phyloP scores from a whole-genome alignment of 2,329 filamentous ascomycete species.

The Leptographium galeiforme region DNA sequence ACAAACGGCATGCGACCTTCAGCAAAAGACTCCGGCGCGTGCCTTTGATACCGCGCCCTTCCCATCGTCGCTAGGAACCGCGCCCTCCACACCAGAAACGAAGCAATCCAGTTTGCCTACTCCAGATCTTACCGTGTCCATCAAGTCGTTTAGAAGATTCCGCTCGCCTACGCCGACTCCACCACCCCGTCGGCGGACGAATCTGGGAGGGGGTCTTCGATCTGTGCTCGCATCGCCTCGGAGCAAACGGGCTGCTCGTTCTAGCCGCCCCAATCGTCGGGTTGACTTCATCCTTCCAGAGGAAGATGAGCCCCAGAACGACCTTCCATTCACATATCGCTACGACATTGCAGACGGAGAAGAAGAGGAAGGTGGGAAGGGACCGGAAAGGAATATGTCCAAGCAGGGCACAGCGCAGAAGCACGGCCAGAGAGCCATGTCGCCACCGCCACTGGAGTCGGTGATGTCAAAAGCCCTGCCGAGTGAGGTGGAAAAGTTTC shows the following conservation, averaged over 20 bases:
- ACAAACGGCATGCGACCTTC: neutral
- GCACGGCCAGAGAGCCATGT: conserved; percentile 15
- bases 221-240: conserved; percentile 11
- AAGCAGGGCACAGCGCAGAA: neutral
- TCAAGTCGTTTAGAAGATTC: conserved; percentile 40
- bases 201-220: neutral
- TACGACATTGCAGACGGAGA: conserved; percentile 5
- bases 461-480: conserved; percentile 19
- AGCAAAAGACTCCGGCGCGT: neutral
- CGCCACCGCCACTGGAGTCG: conserved; percentile 28
- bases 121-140: conserved; percentile 32
- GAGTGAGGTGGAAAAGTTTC: conserved; percentile 24
- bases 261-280: conserved; percentile 7
- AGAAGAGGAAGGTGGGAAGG: neutral
- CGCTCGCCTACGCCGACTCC: conserved; percentile 34
- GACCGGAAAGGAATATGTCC: neutral
- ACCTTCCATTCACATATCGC: neutral
- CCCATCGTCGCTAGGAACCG: conserved; percentile 2
- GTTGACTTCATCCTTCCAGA: conserved; percentile 21
- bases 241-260: neutral
- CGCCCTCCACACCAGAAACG: conserved; percentile 16
- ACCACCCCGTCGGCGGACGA: conserved; percentile 11
- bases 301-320: neutral
- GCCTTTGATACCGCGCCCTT: neutral
- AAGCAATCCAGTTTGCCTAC: conserved; percentile 22